Percentiles rank a stretch among this genome's conserved stretches.
Evolutionary conservation across 768 basidiomycete genomes (phyloP).

Genomic region (Termitomyces sp.): DNA sequence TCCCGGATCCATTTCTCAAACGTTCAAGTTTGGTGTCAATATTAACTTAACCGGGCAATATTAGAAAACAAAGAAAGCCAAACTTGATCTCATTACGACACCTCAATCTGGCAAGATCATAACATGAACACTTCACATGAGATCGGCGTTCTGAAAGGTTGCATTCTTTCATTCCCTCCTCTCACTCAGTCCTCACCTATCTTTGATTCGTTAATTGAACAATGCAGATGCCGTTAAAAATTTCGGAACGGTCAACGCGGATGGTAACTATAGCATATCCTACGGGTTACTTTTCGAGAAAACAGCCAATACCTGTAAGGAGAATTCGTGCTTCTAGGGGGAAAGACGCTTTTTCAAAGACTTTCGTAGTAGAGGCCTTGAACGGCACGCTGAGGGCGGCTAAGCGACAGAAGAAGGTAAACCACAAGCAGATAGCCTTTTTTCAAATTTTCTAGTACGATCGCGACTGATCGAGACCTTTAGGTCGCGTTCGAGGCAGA

Average conservation of each 20-base stretch:
- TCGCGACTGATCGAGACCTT: background rate
- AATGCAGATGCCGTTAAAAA: slow-evolving; percentile 26
- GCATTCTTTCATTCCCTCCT: background rate
- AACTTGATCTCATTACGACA: no score
- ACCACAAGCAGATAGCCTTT: background rate
- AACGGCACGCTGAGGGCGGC: slow-evolving; percentile 43
- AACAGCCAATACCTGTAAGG: slow-evolving; percentile 39
- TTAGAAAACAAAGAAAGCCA: no score
- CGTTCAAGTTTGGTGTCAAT: background rate
- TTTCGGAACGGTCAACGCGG: slow-evolving; percentile 29
- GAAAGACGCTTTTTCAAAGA: background rate
- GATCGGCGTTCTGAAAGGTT: background rate
- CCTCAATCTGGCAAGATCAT: background rate
- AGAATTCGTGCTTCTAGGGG: no score
- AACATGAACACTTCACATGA: slow-evolving; percentile 1
- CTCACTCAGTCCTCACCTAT: background rate
- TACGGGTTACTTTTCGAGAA: slow-evolving; percentile 43
- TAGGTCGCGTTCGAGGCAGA: slow-evolving; percentile 41
- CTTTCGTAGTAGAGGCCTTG: slow-evolving; percentile 36
- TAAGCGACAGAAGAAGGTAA: slow-evolving; percentile 40
- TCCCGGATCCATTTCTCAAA: no score
- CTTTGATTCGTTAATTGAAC: no score
- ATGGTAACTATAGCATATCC: slow-evolving; percentile 30
- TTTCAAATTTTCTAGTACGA: background rate
- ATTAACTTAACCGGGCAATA: background rate